Percentiles rank a stretch among this genome's conserved stretches.
Evolutionary conservation across 2,329 filamentous ascomycete genomes (phyloP).

Genomic region (Trichoderma koningii): DNA sequence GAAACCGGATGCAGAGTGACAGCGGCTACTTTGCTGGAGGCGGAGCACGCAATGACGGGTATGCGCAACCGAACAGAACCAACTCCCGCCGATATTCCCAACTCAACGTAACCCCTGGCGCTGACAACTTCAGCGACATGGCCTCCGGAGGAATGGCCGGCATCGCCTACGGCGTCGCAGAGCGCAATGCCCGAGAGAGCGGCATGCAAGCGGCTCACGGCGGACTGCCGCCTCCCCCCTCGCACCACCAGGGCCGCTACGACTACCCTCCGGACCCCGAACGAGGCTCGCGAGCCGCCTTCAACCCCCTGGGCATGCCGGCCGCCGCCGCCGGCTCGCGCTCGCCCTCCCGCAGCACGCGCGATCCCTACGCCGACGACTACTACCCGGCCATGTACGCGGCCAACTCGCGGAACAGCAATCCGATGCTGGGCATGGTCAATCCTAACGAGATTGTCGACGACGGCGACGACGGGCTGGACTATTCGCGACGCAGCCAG

Average conservation of each 20-base stretch:
- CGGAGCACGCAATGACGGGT: conserved; percentile 19
- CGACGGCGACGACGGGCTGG: conserved; percentile 83
- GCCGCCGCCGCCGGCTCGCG: conserved; percentile 38
- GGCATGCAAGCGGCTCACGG: conserved; percentile 62
- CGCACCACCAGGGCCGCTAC: conserved; percentile 31
- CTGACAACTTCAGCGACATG: conserved; percentile 66
- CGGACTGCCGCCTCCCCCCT: conserved; percentile 44
- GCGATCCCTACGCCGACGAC: conserved; percentile 60
- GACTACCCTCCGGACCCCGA: conserved; percentile 31
- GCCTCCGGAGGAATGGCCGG: conserved; percentile 68
- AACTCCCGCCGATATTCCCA: conserved; percentile 18
- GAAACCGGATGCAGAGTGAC: not conserved
- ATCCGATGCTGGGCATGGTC: conserved; percentile 58
- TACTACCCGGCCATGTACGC: conserved; percentile 66
- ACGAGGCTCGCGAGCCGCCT: conserved; percentile 42
- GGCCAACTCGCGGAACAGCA: conserved; percentile 45
- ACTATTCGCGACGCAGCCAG: conserved; percentile 49
- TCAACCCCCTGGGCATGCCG: conserved; percentile 44
- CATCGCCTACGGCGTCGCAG: conserved; percentile 66
- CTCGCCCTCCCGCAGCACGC: conserved; percentile 54
- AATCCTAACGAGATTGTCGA: conserved; percentile 81
- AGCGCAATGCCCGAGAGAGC: conserved; percentile 64
- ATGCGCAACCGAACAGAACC: conserved; percentile 6
- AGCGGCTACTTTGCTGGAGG: conserved; percentile 8
- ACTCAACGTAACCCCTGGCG: conserved; percentile 58